Evolutionary conservation across 1,284 basidiomycete species (phyloP).

Genomic region (Paramarasmius palmivorus): DNA sequence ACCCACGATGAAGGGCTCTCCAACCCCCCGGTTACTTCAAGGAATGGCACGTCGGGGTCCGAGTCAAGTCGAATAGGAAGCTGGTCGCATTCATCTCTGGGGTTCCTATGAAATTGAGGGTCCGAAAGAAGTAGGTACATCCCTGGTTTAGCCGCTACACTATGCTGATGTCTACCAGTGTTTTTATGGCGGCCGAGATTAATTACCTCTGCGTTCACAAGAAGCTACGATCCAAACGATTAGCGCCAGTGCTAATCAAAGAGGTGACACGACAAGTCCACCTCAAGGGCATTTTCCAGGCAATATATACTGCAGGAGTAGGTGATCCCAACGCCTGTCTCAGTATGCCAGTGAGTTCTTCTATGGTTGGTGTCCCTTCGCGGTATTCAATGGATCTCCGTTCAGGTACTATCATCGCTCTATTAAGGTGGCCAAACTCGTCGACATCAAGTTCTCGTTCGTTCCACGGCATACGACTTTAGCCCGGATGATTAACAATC

Average conservation of each 20-base stretch:
- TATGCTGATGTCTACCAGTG: conserved; percentile 39
- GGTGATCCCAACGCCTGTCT: conserved; percentile 89
- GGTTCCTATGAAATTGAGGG: conserved; percentile 81
- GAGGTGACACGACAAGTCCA: conserved; percentile 96
- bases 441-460: conserved; percentile 90
- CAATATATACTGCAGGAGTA: conserved; percentile 94
- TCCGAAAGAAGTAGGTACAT: conserved; percentile 72
- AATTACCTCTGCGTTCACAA: conserved; percentile 99
- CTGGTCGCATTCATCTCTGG: conserved; percentile 99
- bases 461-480: conserved; percentile 84
- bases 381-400: not conserved
- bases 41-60: conserved; percentile 96
- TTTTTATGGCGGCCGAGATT: conserved; percentile 83
- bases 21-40: conserved; percentile 91
- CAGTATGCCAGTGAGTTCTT: conserved; percentile 67
- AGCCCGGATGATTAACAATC: conserved; percentile 79
- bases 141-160: not conserved
- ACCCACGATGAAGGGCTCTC: conserved; percentile 72
- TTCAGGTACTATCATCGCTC: conserved; percentile 90
- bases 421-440: conserved; percentile 89
- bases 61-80: conserved; percentile 87
- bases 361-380: not conserved
- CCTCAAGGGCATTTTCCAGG: conserved; percentile 91
- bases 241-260: conserved; percentile 97
- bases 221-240: conserved; percentile 92